These are phyloP conservation scores for Euphorbia peplus DNA, from an alignment of 345 rosid species.

Conservation along the genomic window DNA sequence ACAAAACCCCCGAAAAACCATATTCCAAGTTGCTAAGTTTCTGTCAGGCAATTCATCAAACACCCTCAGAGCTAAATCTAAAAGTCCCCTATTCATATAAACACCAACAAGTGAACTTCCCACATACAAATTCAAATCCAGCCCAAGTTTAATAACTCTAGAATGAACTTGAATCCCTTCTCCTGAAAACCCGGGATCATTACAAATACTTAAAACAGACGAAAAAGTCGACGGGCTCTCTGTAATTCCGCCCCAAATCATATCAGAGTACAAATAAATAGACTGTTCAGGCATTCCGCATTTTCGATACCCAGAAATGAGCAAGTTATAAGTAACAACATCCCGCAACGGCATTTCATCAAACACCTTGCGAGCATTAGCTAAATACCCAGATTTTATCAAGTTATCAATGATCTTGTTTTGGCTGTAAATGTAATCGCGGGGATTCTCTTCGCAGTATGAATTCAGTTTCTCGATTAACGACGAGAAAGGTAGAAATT, in stretches of 20 bases:
- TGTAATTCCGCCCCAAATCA: slow-evolving; percentile 49
- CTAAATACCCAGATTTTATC: slow-evolving; percentile 40
- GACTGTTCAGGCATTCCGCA: slow-evolving; percentile 36
- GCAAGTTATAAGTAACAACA: slow-evolving; percentile 60
- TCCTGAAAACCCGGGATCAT: slow-evolving; percentile 29
- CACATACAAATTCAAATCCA: slow-evolving; percentile 46
- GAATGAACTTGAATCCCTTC: slow-evolving; percentile 74
- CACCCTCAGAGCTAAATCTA: slow-evolving; percentile 43
- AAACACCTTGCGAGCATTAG: slow-evolving; percentile 48
- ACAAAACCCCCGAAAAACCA: slow-evolving; percentile 47
- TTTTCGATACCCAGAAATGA: slow-evolving; percentile 55
- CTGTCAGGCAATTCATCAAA: slow-evolving; percentile 63
- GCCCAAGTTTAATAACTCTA: slow-evolving; percentile 59
- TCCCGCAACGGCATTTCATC: slow-evolving; percentile 54
- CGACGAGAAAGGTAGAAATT: slow-evolving; percentile 14
- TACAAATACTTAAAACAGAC: slow-evolving; percentile 62
- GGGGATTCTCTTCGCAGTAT: slow-evolving; percentile 28
- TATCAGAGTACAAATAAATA: slow-evolving; percentile 42
- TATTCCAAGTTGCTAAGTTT: slow-evolving; percentile 56
- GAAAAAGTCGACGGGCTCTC: slow-evolving; percentile 69
- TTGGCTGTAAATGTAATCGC: slow-evolving; percentile 24
- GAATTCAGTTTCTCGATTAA: slow-evolving; percentile 25
- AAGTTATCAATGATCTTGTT: slow-evolving; percentile 43
- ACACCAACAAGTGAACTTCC: slow-evolving; percentile 61
- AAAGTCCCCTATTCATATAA: slow-evolving; percentile 43